Conservation (phyloP, 2,329 filamentous ascomycete genomes). For the Thielaviopsis ethacetica region DNA sequence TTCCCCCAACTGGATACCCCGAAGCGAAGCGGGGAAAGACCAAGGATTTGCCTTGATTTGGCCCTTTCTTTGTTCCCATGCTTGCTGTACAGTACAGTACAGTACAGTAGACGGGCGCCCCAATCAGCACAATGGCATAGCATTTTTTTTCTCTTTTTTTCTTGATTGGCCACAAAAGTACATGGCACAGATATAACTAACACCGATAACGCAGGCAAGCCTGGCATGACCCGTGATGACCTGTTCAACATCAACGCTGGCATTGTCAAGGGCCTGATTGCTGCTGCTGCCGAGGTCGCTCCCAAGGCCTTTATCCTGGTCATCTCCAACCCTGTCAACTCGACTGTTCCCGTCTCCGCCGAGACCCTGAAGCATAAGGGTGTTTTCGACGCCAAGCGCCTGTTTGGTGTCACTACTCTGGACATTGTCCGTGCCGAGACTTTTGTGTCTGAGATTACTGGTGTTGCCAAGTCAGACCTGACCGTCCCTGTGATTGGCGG, state of each 20-base stretch:
- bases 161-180: background rate
- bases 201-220: slow-evolving; percentile 53
- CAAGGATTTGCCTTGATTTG: background rate
- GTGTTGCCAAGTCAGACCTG: slow-evolving; percentile 65
- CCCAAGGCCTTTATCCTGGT: slow-evolving; percentile 91
- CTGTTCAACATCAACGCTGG: slow-evolving; percentile 99
- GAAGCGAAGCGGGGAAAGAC: background rate
- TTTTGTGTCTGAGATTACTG: slow-evolving; percentile 74
- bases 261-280: slow-evolving; percentile 87
- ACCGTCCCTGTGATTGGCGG: slow-evolving; percentile 88
- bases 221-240: slow-evolving; percentile 97
- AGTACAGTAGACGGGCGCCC: too few species aligned
- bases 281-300: slow-evolving; percentile 70
- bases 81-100: too few species aligned
- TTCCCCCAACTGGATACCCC: slow-evolving; percentile 5
- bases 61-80: background rate
- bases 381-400: slow-evolving; percentile 86
- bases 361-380: slow-evolving; percentile 89
- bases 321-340: slow-evolving; percentile 99
- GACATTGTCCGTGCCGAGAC: slow-evolving; percentile 97
- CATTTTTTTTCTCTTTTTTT: background rate
- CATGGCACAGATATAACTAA: slow-evolving; percentile 15
- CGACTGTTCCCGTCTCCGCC: slow-evolving; percentile 90
- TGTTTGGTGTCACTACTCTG: slow-evolving; percentile 97
- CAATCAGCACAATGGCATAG: background rate